Evolutionary conservation across 441 rosid species (phyloP).

Genomic region (Populus hybrid): DNA sequence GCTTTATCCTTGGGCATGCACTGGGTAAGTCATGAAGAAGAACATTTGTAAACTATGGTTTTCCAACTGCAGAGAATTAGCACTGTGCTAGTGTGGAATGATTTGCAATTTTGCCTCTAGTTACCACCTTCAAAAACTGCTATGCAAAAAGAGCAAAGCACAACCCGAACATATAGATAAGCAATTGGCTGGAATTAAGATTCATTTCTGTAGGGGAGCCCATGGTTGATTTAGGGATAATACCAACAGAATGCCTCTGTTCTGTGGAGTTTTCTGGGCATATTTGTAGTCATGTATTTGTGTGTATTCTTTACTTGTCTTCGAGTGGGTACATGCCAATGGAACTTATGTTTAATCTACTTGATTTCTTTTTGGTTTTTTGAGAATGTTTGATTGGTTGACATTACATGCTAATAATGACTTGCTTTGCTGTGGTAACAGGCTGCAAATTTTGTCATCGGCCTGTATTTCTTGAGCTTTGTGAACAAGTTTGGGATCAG

Average conservation of each 20-base stretch:
- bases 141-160: not conserved
- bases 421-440: constrained; percentile 29
- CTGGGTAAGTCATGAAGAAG: constrained; percentile 58
- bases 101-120: not conserved
- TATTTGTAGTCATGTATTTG: not conserved
- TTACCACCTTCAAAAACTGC: not conserved
- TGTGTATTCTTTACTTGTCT: not conserved
- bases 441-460: constrained; percentile 90
- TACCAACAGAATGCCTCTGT: not conserved
- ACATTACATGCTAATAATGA: not conserved
- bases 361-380: not conserved
- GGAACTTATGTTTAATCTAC: not conserved
- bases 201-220: not conserved
- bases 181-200: not conserved
- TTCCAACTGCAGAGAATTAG: too few species aligned
- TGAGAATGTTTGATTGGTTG: not conserved
- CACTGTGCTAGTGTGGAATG: not conserved
- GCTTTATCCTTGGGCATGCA: constrained; percentile 93
- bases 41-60: not conserved
- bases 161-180: not conserved
- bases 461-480: constrained; percentile 83
- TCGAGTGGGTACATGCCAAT: not conserved
- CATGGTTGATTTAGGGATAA: not conserved
- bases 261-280: not conserved
- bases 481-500: constrained; percentile 91